phyloP scores from a whole-genome alignment of 495 filamentous ascomycete species.

The Baudoinia panamericana region DNA sequence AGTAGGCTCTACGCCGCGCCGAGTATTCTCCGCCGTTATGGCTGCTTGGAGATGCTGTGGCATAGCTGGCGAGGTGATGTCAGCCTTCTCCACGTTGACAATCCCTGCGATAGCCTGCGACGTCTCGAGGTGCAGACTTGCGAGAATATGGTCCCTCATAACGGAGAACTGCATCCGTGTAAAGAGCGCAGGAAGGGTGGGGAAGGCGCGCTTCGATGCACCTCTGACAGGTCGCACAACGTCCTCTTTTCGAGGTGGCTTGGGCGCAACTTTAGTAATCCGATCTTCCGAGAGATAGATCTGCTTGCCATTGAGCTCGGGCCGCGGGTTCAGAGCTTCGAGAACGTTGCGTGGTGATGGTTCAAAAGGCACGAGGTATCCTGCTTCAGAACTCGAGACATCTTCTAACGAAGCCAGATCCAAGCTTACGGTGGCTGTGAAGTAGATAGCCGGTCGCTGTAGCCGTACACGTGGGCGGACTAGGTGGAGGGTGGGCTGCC shows the following conservation, averaged over 20 bases:
- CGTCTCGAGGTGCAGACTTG: conserved; percentile 13
- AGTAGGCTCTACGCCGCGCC: background rate
- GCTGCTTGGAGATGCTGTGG: no score
- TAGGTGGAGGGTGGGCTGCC: conserved; percentile 11
- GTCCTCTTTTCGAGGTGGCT: background rate
- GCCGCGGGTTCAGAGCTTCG: conserved; percentile 11
- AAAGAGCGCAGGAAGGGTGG: conserved; percentile 13
- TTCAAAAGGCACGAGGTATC: conserved; percentile 13
- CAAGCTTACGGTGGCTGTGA: conserved; percentile 14
- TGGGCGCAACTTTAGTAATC: conserved; percentile 13
- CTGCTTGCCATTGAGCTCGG: conserved; percentile 2
- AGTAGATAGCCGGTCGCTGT: conserved; percentile 19
- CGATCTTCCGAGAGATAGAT: conserved; percentile 14
- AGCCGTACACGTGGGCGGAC: conserved; percentile 13
- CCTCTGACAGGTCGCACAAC: conserved; percentile 11
- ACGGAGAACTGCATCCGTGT: conserved; percentile 5
- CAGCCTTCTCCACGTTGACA: background rate
- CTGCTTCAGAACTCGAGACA: background rate
- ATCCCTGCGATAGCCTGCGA: conserved; percentile 7
- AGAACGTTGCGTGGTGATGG: conserved; percentile 17
- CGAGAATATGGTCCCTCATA: conserved; percentile 7
- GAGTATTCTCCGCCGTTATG: background rate
- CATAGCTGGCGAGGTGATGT: no score
- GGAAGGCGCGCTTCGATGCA: conserved; percentile 19
- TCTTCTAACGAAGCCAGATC: background rate